Evolutionary conservation across 495 filamentous ascomycete species (phyloP).

Genomic region (Cercophora newfieldiana): DNA sequence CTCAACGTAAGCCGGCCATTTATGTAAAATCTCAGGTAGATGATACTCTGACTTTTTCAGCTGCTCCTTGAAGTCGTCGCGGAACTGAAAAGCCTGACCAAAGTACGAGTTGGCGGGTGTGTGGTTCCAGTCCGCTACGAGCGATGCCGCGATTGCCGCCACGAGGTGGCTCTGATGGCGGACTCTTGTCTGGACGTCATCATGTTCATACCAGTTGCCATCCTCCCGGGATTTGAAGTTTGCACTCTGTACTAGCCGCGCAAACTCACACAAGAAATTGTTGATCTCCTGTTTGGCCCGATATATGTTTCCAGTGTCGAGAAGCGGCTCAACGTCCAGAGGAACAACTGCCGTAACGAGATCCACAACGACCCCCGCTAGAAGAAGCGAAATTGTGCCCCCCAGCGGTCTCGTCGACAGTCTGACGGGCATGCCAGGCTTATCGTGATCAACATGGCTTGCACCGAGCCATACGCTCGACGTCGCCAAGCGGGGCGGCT

Average conservation of each 20-base stretch:
- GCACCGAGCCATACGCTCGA: neutral
- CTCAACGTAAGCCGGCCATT: slow-evolving; percentile 19
- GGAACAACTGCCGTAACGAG: neutral
- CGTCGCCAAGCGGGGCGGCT: neutral
- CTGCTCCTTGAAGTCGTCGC: neutral
- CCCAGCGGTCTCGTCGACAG: neutral
- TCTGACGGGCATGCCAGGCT: neutral
- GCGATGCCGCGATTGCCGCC: neutral
- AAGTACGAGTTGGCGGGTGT: slow-evolving; percentile 3
- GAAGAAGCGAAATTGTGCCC: neutral
- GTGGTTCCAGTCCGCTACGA: neutral
- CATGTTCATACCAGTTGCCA: neutral
- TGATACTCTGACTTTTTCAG: neutral
- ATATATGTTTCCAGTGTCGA: neutral
- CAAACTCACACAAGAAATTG: neutral
- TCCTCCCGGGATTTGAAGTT: neutral
- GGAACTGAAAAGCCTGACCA: neutral
- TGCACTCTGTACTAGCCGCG: neutral
- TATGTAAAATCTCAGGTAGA: slow-evolving; percentile 16
- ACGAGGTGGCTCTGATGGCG: neutral
- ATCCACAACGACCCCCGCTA: neutral
- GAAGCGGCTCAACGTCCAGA: neutral
- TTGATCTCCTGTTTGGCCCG: neutral
- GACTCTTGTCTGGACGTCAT: slow-evolving; percentile 1
- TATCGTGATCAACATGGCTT: neutral